Base-by-base conservation (phyloP, 2,329 filamentous ascomycete species). In the Pseudocercospora musae region DNA sequence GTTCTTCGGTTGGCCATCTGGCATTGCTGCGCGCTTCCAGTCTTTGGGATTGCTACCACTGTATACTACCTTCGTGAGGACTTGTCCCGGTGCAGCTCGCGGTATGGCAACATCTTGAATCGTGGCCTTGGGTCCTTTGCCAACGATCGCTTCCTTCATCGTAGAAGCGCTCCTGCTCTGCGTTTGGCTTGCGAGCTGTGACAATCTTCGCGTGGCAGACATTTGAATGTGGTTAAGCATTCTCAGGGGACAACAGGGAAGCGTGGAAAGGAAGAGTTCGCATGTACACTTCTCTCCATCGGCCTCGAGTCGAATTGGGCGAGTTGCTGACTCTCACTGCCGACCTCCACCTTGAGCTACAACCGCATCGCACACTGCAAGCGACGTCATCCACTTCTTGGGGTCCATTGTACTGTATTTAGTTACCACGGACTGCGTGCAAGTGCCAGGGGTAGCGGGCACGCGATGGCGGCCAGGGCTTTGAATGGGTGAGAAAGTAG, bases 61-160 rank as follows among this genome's bases (percentile, higher is more conserved):
- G 63, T 69, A 72, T 15, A 73, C 59, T 27, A 75, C 72, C 57
- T 73, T 74, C 4, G 68, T 75, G 21, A 75, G 66, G 11, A 75
- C 63, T 59, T 75, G 71, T 46, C 72, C 66, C 9, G 71, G 67
- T 3, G 68, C 68, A 0, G 80, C 78, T 4, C 65, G 71, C 1
- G 81, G 81, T 33, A 81, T 77, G 1, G 76, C 73, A 3, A 72
- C 73, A 49, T 82, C 78, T 56, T 72, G 67, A 23, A 78, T 72
- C n/a, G 75, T 68, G 67, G 76, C 71, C 25, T 70, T 70, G 15
- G 75, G 71, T n/a, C 73, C 74, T 60, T 66, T 64, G 13, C 69
- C 62, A 9, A 78, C 68, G 29, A 77, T 69, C 2, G 74, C 75
- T 72, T 78, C 74, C 63, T 77, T 77, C 73, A 75, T 75, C 5